Evolutionary conservation across 768 basidiomycete species (phyloP).

Genomic region (Clathrus columnatus): DNA sequence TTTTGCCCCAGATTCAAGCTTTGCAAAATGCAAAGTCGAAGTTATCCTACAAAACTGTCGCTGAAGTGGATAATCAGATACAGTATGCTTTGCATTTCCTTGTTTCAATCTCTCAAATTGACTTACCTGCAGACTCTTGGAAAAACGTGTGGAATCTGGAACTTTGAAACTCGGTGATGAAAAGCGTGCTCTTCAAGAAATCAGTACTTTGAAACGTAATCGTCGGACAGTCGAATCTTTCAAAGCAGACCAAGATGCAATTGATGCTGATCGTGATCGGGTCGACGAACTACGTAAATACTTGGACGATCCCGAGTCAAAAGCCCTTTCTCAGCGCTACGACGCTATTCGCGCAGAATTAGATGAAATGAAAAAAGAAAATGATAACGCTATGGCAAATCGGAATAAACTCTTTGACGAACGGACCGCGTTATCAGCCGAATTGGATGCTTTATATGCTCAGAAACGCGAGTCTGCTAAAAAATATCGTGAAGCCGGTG

Average conservation of each 20-base stretch:
- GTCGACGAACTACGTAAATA: conserved; percentile 76
- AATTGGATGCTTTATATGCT: conserved; percentile 62
- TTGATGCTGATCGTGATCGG: conserved; percentile 65
- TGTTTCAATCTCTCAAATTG: conserved; percentile 1
- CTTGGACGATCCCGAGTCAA: conserved; percentile 85
- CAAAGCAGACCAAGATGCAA: conserved; percentile 67
- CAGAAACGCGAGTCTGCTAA: conserved; percentile 68
- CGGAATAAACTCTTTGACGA: conserved; percentile 82
- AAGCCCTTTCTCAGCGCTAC: conserved; percentile 72
- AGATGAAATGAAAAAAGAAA: conserved; percentile 76
- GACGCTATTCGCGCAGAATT: conserved; percentile 78
- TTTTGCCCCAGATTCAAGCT: conserved; percentile 60
- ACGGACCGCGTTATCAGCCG: conserved; percentile 61
- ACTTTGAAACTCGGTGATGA: conserved; percentile 89
- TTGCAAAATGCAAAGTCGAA: conserved; percentile 76
- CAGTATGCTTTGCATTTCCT: conserved; percentile 41
- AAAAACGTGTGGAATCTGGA: conserved; percentile 89
- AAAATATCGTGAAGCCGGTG: conserved; percentile 73
- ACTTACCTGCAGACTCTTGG: conserved; percentile 49
- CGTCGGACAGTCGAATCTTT: conserved; percentile 75
- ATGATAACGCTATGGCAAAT: conserved; percentile 74
- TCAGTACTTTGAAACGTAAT: conserved; percentile 59
- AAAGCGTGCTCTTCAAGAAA: conserved; percentile 90
- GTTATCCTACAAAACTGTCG: conserved; percentile 67
- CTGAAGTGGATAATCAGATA: conserved; percentile 82